Percentiles rank a stretch among this genome's conserved stretches.
phyloP scores from a whole-genome alignment of 2,329 filamentous ascomycete genomes.

The Colletotrichum sp. region DNA sequence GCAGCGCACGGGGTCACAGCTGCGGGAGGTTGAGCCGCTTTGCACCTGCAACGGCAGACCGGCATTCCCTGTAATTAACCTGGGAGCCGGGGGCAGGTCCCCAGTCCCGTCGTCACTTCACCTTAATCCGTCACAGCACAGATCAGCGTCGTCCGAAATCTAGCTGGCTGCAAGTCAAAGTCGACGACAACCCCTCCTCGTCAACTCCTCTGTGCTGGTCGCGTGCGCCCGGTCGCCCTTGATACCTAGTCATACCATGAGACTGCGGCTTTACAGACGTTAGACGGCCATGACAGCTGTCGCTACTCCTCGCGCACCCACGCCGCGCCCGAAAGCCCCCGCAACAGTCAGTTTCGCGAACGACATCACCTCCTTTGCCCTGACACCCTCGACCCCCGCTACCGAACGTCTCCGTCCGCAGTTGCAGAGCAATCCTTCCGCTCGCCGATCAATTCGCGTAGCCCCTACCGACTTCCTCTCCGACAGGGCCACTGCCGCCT shows the following conservation, averaged over 20 bases:
- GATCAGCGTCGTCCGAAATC: conserved; percentile 18
- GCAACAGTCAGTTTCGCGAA: conserved; percentile 19
- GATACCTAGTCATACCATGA: conserved; percentile 1
- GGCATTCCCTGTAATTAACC: conserved; percentile 12
- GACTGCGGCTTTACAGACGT: background rate
- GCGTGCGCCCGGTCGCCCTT: background rate
- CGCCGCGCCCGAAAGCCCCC: conserved; percentile 23
- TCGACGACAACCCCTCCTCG: conserved; percentile 18
- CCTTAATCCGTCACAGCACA: background rate
- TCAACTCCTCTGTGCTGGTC: background rate
- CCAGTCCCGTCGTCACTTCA: background rate
- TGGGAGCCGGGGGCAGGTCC: conserved; percentile 1
- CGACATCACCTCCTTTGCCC: conserved; percentile 3
- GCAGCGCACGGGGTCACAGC: conserved; percentile 30
- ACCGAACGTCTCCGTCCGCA: conserved; percentile 29
- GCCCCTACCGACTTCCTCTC: conserved; percentile 60
- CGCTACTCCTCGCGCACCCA: conserved; percentile 23
- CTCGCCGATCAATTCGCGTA: conserved; percentile 36
- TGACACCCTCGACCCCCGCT: conserved; percentile 16
- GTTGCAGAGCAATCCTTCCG: conserved; percentile 2
- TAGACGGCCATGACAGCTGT: conserved; percentile 26
- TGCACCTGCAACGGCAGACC: conserved; percentile 9
- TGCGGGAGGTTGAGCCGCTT: conserved; percentile 22
- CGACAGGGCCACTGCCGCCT: conserved; percentile 77
- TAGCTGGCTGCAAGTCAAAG: conserved; percentile 22